Percentiles rank a stretch among this genome's conserved stretches.
Conservation (phyloP, 2,329 filamentous ascomycete species). For the Cercospora sp. region DNA sequence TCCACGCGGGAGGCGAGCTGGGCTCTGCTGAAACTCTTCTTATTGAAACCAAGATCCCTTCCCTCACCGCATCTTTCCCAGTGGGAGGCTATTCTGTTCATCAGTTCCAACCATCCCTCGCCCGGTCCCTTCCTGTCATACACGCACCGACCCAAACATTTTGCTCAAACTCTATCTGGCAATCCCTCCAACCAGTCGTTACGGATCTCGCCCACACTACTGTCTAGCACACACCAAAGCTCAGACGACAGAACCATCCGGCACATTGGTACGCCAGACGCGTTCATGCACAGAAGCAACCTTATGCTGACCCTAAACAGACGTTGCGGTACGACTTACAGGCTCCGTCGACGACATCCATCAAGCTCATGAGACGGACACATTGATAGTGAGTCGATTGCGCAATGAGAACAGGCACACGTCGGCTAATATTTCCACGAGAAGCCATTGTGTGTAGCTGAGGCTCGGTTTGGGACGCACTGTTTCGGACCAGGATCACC, state of each 20-base stretch:
- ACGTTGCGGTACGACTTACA: neutral
- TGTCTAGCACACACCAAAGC: neutral
- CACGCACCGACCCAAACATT: conserved; percentile 7
- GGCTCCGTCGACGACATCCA: neutral
- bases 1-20: conserved; percentile 17
- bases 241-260: conserved; percentile 2
- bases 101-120: neutral
- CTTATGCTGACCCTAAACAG: neutral
- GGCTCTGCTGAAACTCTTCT: conserved; percentile 11
- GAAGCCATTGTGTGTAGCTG: neutral
- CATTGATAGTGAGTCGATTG: neutral
- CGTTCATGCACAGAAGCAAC: conserved; percentile 15
- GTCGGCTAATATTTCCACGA: neutral
- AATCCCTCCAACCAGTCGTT: conserved; percentile 16
- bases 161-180: neutral
- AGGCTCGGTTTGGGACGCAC: neutral
- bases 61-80: conserved; percentile 12
- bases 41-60: conserved; percentile 13
- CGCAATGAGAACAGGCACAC: neutral
- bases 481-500: neutral
- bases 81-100: neutral
- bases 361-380: neutral
- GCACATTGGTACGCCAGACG: conserved; percentile 11
- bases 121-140: conserved; percentile 9
- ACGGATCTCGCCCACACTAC: conserved; percentile 14